Base-by-base conservation (phyloP, 176 grass and related monocot species). In the Eleusine coracana region DNA sequence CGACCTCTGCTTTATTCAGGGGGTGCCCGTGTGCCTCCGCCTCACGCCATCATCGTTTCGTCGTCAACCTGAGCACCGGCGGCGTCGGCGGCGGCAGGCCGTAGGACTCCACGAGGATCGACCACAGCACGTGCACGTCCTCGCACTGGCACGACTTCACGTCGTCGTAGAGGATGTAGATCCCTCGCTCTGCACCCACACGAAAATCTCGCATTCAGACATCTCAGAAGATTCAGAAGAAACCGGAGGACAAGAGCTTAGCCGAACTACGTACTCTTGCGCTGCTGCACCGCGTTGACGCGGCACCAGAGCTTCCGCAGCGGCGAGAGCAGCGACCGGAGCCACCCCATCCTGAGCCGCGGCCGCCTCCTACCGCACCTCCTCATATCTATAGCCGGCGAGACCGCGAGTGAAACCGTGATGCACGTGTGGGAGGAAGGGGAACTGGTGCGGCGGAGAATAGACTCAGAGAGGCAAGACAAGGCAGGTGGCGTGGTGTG, bases 81-180 rank as follows among this genome's bases (percentile, higher is more conserved):
- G 86, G 75, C n/a, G 87, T 64, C 0, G 87, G 87, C 1, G 87
- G 77, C 64, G 77, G 83, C 83, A 86, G 87, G 83, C 87, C 87
- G 78, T 80, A 76, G 75, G 90, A 80, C 80, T 89, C 71, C 2
- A 84, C 66, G 31, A 89, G 80, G 70, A 92, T 92, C 0, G 91
- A 87, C 91, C 91, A 92, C 17, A 92, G 80, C 56, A 89, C 83
- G 66, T 89, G 87, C 91, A 92, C 87, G 77, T 92, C 91, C 77
- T 92, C 91, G 91, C 76, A 89, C n/a, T 86, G 87, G 84, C 87
- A 92, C 40, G 84, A 89, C 91, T 87, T 92, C 34, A 92, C 91
- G 51, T 92, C 91, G 27, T 89, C 87, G 66, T 87, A 92, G 23
- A 92, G 80, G 58, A 84, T 87, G 80, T 86, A 87, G 74, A 92